A percentile compares a stretch with the other conserved stretches of the same genome.
phyloP scores from a whole-genome alignment of 1,284 basidiomycete genomes.

The Trametes polyzona region DNA sequence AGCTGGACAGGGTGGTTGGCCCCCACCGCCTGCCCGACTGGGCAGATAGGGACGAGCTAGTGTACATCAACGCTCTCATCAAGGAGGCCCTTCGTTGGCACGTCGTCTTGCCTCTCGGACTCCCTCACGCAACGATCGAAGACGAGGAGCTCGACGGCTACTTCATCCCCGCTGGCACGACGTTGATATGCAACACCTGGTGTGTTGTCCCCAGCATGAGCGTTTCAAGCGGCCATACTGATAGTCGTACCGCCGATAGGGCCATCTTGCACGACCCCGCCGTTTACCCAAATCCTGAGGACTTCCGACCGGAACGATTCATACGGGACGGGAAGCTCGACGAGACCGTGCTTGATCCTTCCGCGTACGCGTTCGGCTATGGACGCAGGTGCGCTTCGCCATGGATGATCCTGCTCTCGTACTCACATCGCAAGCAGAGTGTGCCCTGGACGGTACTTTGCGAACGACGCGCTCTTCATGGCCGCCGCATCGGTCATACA shows the following conservation, averaged over 20 bases:
- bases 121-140: slow-evolving; percentile 1
- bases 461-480: slow-evolving; percentile 14
- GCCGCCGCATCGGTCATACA: slow-evolving; percentile 14
- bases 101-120: slow-evolving; percentile 17
- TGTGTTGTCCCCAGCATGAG: too few relatives aligned
- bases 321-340: slow-evolving; percentile 2
- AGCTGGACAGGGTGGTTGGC: slow-evolving; percentile 42
- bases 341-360: not conserved
- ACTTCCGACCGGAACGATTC: slow-evolving; percentile 10
- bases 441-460: slow-evolving; percentile 19
- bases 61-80: slow-evolving; percentile 38
- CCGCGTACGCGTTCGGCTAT: slow-evolving; percentile 6
- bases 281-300: not conserved
- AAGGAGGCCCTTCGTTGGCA: slow-evolving; percentile 41
- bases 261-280: slow-evolving; percentile 6
- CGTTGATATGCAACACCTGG: slow-evolving; percentile 15
- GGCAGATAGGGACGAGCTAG: slow-evolving; percentile 34
- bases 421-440: not conserved
- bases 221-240: too few relatives aligned
- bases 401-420: too few relatives aligned
- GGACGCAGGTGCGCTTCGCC: not conserved
- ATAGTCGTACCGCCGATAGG: too few relatives aligned
- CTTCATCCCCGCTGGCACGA: slow-evolving; percentile 13
- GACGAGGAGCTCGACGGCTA: slow-evolving; percentile 15
- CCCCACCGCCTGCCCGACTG: slow-evolving; percentile 49